Evolutionary conservation across 148 eudicot genomes (phyloP), one percentile per base, ranked within the genome.

Genomic region (Silene latifolia): DNA sequence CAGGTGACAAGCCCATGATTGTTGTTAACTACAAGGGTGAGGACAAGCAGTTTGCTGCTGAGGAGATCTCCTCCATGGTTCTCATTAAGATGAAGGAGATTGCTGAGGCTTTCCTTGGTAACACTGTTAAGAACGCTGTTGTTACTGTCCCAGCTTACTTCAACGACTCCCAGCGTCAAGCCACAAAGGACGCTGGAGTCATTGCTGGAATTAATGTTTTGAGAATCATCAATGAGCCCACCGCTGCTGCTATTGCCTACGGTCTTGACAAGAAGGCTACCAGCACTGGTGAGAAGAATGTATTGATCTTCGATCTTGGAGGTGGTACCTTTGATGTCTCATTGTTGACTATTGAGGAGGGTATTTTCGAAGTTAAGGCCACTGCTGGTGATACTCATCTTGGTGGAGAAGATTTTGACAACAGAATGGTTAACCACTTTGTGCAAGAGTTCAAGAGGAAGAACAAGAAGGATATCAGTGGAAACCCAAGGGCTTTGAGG

Each of bases 241-340:
- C 83, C 0, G 83, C 86, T 7, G 82, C 82, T 51, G 82, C 82
- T 24, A 81, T 83, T 71, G 82, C 82, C 15, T 66, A 80, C 29
- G 86, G 86, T 80, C 83, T 81, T 20, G 81, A 74, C 78, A 75
- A 83, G 79, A 83, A 80, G 75, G 83, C 86, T 0, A 74, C 82
- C 17, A 83, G 77, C 44, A 23, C 23, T 46, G 79, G 80, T 65
- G 78, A 77, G 65, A 80, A 80, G 76, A 83, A 80, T 9, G 86
- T 80, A 39, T 39, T 80, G 78, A 74, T 77, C 76, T 80, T 80
- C 8, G 82, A 80, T 75, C 82, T 80, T 54, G 82, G 82, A 7
- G 81, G 81, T 60, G 77, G 85, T 46, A 83, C 86, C 13, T 83
- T 83, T 71, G 86, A 83, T 80, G 86, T 83, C 4, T 83, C 86